Conservation (phyloP, 164 flowering plant genomes). For the Paratinospora sagittata region DNA sequence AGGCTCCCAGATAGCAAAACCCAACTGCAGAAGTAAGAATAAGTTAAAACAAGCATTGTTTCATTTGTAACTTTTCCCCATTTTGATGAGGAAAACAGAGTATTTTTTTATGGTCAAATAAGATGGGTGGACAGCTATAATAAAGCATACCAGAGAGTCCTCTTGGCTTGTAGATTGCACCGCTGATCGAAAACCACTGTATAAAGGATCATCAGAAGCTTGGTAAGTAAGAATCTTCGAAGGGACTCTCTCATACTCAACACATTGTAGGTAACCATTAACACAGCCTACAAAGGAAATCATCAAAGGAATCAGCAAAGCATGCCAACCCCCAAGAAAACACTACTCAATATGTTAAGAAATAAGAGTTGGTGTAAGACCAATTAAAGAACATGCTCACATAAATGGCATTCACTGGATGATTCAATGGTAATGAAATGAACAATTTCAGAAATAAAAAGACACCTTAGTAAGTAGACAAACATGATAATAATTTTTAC, state of each 20-base stretch:
- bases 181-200: slow-evolving; percentile 74
- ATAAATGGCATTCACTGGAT: not conserved
- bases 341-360: not conserved
- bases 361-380: not conserved
- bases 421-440: not conserved
- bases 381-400: not conserved
- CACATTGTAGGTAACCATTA: slow-evolving; percentile 56
- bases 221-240: slow-evolving; percentile 75
- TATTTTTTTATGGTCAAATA: not conserved
- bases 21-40: slow-evolving; percentile 36
- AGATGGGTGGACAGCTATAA: not conserved
- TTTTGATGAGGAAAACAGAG: not conserved
- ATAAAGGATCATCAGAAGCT: slow-evolving; percentile 71
- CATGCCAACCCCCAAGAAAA: slow-evolving; percentile 7
- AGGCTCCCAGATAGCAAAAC: slow-evolving; percentile 92
- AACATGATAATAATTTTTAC: not conserved
- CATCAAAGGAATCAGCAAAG: not conserved
- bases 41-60: not conserved
- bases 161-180: slow-evolving; percentile 74
- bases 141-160: slow-evolving; percentile 46
- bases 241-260: slow-evolving; percentile 71
- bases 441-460: not conserved
- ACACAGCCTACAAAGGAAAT: slow-evolving; percentile 53
- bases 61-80: not conserved
- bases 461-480: not conserved